A percentile compares a stretch with the other conserved stretches of the same genome.
Evolutionary conservation across 257 asterid species (phyloP).

Genomic region (Primulina eburnea): DNA sequence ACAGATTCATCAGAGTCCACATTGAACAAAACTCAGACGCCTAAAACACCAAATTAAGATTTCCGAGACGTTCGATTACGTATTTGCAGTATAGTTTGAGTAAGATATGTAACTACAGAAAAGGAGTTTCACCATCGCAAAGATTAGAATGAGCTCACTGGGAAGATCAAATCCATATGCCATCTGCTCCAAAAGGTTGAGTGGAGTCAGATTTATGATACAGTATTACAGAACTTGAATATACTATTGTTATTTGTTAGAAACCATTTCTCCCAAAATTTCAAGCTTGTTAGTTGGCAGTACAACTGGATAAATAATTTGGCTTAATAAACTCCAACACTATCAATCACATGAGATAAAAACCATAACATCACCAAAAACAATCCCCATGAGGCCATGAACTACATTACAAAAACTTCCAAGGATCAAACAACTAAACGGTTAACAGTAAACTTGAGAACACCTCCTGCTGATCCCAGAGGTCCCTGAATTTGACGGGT

Average conservation of each 20-base stretch:
- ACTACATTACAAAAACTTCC: background rate
- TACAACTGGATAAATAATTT: no score
- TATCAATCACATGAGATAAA: background rate
- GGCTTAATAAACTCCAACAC: no score
- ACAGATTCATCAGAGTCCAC: no score
- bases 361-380: background rate
- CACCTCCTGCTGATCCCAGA: conserved; percentile 82
- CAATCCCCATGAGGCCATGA: background rate
- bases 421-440: background rate
- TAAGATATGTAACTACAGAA: background rate
- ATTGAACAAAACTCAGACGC: background rate
- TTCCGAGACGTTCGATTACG: background rate
- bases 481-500: conserved; percentile 62
- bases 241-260: no score
- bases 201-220: no score
- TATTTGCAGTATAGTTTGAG: background rate
- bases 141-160: background rate
- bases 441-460: background rate
- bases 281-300: no score
- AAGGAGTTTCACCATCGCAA: background rate
- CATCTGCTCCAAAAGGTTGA: no score
- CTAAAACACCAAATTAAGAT: background rate
- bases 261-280: no score
- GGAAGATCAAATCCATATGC: background rate
- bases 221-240: no score